Base-by-base conservation (phyloP, 805 yeast species). In the Myxozyma kluyveri region DNA sequence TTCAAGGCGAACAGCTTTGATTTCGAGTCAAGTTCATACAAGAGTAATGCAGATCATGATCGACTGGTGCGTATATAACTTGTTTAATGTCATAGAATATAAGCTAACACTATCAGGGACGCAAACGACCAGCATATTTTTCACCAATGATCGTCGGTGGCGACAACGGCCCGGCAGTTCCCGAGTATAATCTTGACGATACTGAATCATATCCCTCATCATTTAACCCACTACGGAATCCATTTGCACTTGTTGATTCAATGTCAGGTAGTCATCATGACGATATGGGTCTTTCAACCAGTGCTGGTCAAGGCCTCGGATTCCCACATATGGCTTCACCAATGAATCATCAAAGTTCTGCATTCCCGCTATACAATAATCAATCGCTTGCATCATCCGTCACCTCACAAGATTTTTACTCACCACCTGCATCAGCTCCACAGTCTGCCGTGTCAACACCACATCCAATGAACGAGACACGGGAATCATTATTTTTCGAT, bases 121-220 rank as follows among this genome's bases (percentile, higher is more conserved):
- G 50, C 38, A 60, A 60, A 36, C 57, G 63, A 6, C 63, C 63
- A 7, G 63, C 63, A 23, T 46, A 59, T 29, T 60, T 60, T 38
- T 60, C 63, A 22, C 63, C 63, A 14, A 54, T 53, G 57, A 52
- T 50, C 12, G 18, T 10, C n/a, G 35, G 50, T 3, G 29, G 42
- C 19, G 52, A 42, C 24, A 31, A 47, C 37, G 50, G 81, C 3
- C 69, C 46, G 10, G 77, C 73, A 7, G 75, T 58, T 14, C 57
- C 61, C 0, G 62, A 59, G 36, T 58, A 57, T 33, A 40, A 19
- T 9, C 49, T 59, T 4, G 58, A 55, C 17, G 57, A 45, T 17
- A 46, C 37, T 24, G 56, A 54, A 23, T 43, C 56, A 9, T 36
- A 43, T 9, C 35, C 52, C 21, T 46, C 59, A 7, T 50, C 56